Percentiles rank a stretch among this genome's conserved stretches.
phyloP scores from a whole-genome alignment of 148 eudicot genomes.

The Limonium bicolor region DNA sequence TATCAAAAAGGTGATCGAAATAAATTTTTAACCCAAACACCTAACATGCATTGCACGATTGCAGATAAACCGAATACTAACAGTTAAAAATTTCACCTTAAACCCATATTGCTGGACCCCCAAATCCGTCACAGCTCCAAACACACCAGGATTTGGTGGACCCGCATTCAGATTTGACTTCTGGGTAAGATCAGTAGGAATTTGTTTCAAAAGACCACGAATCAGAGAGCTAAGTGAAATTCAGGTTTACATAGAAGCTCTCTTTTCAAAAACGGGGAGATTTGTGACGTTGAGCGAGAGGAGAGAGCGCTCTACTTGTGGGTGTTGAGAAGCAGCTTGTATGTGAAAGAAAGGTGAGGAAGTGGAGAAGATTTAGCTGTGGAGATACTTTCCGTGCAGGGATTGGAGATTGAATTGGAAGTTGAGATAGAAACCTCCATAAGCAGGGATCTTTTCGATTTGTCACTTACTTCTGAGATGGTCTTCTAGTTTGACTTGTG shows the following conservation, averaged over 20 bases:
- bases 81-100: not conserved
- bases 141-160: not conserved
- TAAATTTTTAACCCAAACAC: constrained; percentile 1
- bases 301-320: not conserved
- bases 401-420: no score
- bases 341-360: not conserved
- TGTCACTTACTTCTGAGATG: no score
- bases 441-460: no score
- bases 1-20: no score
- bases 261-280: not conserved
- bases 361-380: not conserved
- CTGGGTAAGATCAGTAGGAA: no score
- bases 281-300: not conserved
- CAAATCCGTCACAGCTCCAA: not conserved
- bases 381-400: constrained; percentile 7
- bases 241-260: not conserved
- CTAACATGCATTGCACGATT: not conserved
- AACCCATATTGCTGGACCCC: not conserved
- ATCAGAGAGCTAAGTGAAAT: not conserved
- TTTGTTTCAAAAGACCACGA: no score
- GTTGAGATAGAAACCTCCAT: no score
- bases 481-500: no score
- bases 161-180: not conserved
- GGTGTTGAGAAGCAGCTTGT: not conserved
- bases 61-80: not conserved